Evolutionary conservation across 75 land plant species (phyloP).

Genomic region (Pinus albicaulis): DNA sequence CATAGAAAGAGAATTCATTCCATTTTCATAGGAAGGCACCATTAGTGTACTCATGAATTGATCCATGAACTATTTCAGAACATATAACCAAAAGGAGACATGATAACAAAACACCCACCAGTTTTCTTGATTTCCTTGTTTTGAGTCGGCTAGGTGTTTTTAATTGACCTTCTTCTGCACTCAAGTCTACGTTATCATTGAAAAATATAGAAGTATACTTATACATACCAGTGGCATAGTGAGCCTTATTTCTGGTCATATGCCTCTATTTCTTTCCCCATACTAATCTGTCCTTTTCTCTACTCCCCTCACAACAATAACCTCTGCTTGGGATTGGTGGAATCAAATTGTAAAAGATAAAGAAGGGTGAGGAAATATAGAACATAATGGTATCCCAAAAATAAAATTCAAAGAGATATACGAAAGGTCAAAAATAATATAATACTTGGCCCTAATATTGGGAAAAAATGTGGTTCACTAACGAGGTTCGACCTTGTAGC

Average conservation of each 20-base stretch:
- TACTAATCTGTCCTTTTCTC: not conserved
- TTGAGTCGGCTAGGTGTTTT: no score
- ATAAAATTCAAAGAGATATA: no score
- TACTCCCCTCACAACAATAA: not conserved
- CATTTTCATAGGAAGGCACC: slow-evolving; percentile 24
- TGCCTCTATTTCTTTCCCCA: slow-evolving; percentile 27
- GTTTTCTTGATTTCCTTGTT: not conserved
- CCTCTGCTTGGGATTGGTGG: not conserved
- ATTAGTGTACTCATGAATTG: slow-evolving; percentile 45
- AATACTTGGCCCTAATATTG: no score
- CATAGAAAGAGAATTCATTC: slow-evolving; percentile 55
- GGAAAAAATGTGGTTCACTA: no score
- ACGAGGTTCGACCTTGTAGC: no score
- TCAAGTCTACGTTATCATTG: no score
- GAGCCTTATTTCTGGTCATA: slow-evolving; percentile 26
- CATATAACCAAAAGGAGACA: not conserved
- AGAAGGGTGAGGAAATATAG: not conserved
- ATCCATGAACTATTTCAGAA: not conserved
- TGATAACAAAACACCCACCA: not conserved
- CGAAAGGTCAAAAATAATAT: no score
- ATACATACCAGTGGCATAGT: no score
- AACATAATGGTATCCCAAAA: no score
- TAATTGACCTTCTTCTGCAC: no score
- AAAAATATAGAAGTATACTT: no score
- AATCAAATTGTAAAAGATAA: not conserved